These are phyloP conservation scores for Beta corolliflora DNA, from an alignment of 179 eudicot genomes.

Conservation along the genomic window DNA sequence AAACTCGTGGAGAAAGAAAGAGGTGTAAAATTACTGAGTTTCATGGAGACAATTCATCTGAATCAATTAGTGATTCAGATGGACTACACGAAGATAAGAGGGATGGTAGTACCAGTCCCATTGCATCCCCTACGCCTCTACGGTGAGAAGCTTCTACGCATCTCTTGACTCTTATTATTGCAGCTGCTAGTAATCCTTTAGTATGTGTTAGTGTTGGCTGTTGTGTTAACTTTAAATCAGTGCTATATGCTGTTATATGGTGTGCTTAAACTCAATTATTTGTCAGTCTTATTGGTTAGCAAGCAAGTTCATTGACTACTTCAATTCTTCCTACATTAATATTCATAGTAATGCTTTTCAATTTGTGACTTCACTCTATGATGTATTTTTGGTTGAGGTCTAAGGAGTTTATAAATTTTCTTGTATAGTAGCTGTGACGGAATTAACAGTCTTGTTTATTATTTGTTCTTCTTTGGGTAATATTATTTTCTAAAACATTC, in stretches of 20 bases:
- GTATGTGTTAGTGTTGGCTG: not conserved
- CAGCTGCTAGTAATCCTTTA: constrained; percentile 11
- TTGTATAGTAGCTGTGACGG: not conserved
- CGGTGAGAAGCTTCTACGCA: constrained; percentile 35
- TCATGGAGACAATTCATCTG: constrained; percentile 20
- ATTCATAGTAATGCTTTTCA: not conserved
- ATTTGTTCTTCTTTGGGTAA: not conserved
- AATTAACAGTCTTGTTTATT: not conserved
- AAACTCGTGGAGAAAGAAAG: constrained; percentile 21
- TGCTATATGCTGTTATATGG: not conserved
- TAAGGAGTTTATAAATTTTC: not conserved
- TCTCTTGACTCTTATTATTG: constrained; percentile 24
- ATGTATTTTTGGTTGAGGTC: not conserved
- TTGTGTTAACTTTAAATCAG: not conserved
- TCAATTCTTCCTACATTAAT: not conserved
- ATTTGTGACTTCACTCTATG: not conserved
- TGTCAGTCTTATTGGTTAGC: not conserved
- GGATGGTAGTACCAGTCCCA: constrained; percentile 17
- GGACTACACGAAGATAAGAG: constrained; percentile 35
- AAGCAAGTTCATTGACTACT: not conserved
- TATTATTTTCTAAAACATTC: not conserved
- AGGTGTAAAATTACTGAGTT: constrained; percentile 18
- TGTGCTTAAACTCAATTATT: not conserved
- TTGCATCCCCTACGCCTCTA: constrained; percentile 23
- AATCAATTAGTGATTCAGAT: constrained; percentile 31